Conservation (phyloP, 2,329 filamentous ascomycete genomes). For the Tolypocladium guangdongense region DNA sequence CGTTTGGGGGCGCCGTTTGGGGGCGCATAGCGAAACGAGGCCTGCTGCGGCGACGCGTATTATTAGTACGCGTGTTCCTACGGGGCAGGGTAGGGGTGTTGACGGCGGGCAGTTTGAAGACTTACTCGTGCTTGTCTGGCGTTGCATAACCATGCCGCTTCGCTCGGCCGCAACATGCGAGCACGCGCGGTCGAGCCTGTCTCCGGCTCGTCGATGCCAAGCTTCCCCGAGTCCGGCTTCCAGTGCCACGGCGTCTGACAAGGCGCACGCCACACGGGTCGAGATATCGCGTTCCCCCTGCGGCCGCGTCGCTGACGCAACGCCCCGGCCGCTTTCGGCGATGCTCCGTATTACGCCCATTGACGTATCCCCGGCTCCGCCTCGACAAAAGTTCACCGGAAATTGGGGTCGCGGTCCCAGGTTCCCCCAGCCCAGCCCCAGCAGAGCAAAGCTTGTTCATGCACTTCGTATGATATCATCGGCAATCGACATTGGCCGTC, state of each 20-base stretch:
- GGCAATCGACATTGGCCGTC: background rate
- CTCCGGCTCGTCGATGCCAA: background rate
- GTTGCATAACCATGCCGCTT: too few species aligned
- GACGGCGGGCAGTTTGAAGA: background rate
- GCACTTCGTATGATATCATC: background rate
- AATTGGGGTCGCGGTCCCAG: background rate
- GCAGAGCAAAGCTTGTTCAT: background rate
- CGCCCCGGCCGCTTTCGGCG: background rate
- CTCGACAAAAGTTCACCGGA: background rate
- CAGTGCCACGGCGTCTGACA: background rate
- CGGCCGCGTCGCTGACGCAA: background rate
- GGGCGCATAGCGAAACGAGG: background rate
- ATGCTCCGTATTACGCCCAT: background rate
- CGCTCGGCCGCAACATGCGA: too few species aligned
- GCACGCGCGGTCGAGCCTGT: background rate
- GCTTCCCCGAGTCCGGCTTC: background rate
- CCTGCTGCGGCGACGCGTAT: background rate
- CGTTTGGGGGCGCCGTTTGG: too few species aligned
- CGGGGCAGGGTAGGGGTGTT: too few species aligned
- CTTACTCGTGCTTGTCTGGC: background rate
- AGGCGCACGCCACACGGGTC: background rate
- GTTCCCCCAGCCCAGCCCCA: background rate
- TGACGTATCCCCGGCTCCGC: background rate
- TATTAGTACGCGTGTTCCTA: too few species aligned
- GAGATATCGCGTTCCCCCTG: background rate